Base-by-base conservation (phyloP, 257 asterid species). In the Euphrasia confusa region DNA sequence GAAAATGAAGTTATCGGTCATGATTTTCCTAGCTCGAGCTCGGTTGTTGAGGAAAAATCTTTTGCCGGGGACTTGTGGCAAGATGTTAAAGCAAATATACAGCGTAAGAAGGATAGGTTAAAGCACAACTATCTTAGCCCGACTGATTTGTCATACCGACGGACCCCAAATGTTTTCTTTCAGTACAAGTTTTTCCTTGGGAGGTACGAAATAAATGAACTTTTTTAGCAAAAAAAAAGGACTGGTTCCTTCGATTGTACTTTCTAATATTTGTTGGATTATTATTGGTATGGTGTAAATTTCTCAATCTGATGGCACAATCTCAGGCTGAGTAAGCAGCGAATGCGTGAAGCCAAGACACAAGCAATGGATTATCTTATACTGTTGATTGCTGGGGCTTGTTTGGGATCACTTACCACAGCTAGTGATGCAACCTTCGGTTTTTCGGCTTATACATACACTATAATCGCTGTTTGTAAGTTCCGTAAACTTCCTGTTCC, bases 301-400 rank as follows among this genome's bases (percentile, higher is more conserved):
- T 64, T 60, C 59, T 80, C 65, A 48, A 28, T 64, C 14, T 39
- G 4, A 27, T 63, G 61, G 14, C 54, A 21, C 58, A 47, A 55
- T 61, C 66, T 63, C 81, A 82, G 89, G 75, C 64, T 82, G 13
- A 45, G 81, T 60, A 82, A 79, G 81, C 85, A 82, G 66, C 75
- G 85, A n/a, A 49, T 82, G 12, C 79, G 89, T 63, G 85, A 82
- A 65, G 83, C 89, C 14, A 79, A 72, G 67, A 78, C 78, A 24
- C 85, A 79, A 58, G 85, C 83, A 13, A 72, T 80, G 28, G 89
- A 82, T 63, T 82, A 82, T 75, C 83, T 82, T 44, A 82, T 82
- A 65, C 73, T 82, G 55, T 66, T 82, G 49, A 75, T 82, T 44
- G 89, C 85, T 30, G 89, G 89, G 24, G 89, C 80, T 7, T 77